Evolutionary conservation across 352 stramenopile species (phyloP), one percentile per base, ranked within the genome.

Genomic region (Hyaloperonospora arabidopsidis): DNA sequence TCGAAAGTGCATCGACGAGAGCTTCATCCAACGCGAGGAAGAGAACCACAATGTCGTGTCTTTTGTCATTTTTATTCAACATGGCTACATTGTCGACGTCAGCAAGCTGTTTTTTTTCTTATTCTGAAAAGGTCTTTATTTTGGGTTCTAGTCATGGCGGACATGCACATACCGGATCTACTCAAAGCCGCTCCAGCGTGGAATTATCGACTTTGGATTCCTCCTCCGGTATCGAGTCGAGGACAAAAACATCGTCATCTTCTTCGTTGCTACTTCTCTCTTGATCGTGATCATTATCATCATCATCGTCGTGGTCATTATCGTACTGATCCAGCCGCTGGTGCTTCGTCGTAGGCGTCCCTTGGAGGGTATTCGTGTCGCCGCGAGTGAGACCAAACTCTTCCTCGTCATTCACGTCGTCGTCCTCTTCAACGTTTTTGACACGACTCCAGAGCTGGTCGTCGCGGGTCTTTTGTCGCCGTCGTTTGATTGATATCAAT

Each of bases 231-330:
- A 65, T 5, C 0, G 62, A 56, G 36, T 74, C 67, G 13, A 65
- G 63, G 28, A 86, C 74, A 54, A 89, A 89, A 40, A 87, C 81
- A 54, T 86, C 79, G 49, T 87, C 76, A 32, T 87, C 79, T n/a
- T 84, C 72, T 25, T 86, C 72, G 22, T 77, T 79, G 45, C 62
- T 71, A 40, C 65, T 68, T 14, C 68, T 44, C 15, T 68, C 48
- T 39, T 70, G 40, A 38, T 72, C 49, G 14, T 70, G 54, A 18
- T 71, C 60, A 14, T 76, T 62, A 1, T 70, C 63, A 1, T 69
- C 52, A 44, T 70, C 41, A 38, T 73, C 52, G 14, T 70, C 57
- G 18, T 71, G 60, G n/a, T 76, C 65, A 1, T 67, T 57, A 1
- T 69, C 52, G 35, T 74, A 55, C 12, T 39, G 44, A 17, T 70